phyloP scores from a whole-genome alignment of 345 rosid species.

The Psidium friedrichsthalianum region DNA sequence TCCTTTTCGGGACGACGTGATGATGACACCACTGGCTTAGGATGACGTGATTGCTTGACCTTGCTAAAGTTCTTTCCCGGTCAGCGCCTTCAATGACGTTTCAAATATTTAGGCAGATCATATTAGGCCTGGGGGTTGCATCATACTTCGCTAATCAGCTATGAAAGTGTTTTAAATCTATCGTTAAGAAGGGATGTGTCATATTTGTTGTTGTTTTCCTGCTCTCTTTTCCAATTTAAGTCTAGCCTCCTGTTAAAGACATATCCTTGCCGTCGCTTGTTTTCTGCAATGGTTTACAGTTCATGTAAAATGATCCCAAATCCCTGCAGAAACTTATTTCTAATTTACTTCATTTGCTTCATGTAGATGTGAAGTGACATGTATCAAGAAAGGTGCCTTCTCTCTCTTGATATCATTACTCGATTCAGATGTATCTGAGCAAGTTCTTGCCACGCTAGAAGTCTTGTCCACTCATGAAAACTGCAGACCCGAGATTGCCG shows the following conservation, averaged over 20 bases:
- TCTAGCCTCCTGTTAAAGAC: not conserved
- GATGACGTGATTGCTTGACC: not conserved
- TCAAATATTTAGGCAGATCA: not conserved
- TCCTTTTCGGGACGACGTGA: not conserved
- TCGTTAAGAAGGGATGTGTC: not conserved
- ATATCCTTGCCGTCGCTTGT: not conserved
- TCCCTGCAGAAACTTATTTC: not conserved
- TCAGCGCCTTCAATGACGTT: not conserved
- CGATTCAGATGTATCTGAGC: constrained; percentile 39
- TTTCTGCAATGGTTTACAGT: not conserved
- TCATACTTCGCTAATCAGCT: not conserved
- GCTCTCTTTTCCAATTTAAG: not conserved
- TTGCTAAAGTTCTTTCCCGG: not conserved
- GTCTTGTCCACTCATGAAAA: constrained; percentile 29
- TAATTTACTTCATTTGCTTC: not conserved
- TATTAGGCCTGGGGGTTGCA: not conserved
- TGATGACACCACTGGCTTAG: not conserved
- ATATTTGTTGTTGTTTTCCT: not conserved
- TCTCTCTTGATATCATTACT: constrained; percentile 36
- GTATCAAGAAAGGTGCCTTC: constrained; percentile 33
- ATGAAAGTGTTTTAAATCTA: not conserved
- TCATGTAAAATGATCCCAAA: not conserved
- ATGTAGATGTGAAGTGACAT: constrained; percentile 32
- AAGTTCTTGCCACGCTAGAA: constrained; percentile 42
- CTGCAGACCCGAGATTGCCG: constrained; percentile 28